Conservation (phyloP, 106 monocot species). For the Platanthera zijinensis region DNA sequence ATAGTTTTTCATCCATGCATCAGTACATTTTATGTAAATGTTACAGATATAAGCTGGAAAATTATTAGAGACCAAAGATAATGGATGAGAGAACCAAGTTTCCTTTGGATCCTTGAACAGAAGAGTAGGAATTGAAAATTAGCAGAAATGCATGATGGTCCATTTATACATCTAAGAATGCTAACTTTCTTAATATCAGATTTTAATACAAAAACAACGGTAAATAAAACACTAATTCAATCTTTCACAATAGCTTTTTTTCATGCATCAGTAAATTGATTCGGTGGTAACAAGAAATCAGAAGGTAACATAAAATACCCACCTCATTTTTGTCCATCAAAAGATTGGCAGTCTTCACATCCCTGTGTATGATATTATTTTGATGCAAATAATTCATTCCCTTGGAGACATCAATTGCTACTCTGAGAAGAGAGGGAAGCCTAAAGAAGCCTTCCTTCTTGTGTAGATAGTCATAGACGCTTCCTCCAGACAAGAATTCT, state of each 20-base stretch:
- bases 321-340: conserved; percentile 47
- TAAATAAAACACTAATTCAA: background rate
- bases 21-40: background rate
- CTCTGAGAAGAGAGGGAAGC: conserved; percentile 24
- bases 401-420: conserved; percentile 41
- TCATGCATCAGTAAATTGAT: background rate
- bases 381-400: conserved; percentile 60
- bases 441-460: conserved; percentile 16
- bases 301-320: conserved; percentile 5
- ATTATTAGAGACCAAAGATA: too few species aligned
- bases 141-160: background rate
- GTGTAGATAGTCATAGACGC: conserved; percentile 39
- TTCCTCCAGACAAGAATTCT: conserved; percentile 51
- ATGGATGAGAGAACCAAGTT: background rate
- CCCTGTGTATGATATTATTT: conserved; percentile 43
- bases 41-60: too few species aligned
- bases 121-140: background rate
- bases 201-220: background rate
- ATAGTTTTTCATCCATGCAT: background rate
- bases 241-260: background rate
- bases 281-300: background rate
- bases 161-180: background rate
- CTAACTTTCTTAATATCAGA: background rate
- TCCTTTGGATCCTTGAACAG: background rate
- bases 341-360: conserved; percentile 47